Evolutionary conservation across 2,329 filamentous ascomycete species (phyloP).

Genomic region (Penicillium glabrum): DNA sequence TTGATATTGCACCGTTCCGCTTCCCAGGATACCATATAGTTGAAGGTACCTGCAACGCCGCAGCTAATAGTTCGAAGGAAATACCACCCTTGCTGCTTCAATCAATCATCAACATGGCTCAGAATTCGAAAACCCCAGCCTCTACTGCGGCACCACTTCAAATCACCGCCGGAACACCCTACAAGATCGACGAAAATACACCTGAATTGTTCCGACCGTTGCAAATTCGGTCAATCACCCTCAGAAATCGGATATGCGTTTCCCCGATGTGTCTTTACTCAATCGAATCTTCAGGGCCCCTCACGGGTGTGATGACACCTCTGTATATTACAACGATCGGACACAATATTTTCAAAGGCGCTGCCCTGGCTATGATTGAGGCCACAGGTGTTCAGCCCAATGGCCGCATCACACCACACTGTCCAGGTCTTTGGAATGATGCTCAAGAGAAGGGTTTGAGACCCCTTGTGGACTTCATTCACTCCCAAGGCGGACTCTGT

Average conservation of each 20-base stretch:
- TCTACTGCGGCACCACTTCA: background rate
- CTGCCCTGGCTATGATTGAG: slow-evolving; percentile 73
- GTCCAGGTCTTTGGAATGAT: slow-evolving; percentile 71
- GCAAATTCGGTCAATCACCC: background rate
- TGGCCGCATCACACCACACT: slow-evolving; percentile 71
- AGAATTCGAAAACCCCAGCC: background rate
- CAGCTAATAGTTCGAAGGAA: background rate
- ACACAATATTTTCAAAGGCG: slow-evolving; percentile 71
- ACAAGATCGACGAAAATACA: background rate
- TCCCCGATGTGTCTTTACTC: slow-evolving; percentile 65
- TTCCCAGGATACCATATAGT: background rate
- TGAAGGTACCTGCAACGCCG: background rate
- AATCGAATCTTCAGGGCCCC: slow-evolving; percentile 67
- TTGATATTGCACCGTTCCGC: background rate
- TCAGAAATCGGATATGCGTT: background rate
- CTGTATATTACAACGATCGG: slow-evolving; percentile 66
- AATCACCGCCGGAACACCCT: background rate
- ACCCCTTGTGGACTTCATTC: background rate
- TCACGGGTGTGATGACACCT: slow-evolving; percentile 71
- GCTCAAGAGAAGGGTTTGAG: background rate
- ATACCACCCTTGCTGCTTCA: background rate
- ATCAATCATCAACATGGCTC: background rate
- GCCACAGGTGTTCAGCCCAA: slow-evolving; percentile 72
- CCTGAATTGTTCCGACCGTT: background rate
- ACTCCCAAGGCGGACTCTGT: background rate